Conservation (phyloP, 768 basidiomycete species). For the Tylopilus felleus region DNA sequence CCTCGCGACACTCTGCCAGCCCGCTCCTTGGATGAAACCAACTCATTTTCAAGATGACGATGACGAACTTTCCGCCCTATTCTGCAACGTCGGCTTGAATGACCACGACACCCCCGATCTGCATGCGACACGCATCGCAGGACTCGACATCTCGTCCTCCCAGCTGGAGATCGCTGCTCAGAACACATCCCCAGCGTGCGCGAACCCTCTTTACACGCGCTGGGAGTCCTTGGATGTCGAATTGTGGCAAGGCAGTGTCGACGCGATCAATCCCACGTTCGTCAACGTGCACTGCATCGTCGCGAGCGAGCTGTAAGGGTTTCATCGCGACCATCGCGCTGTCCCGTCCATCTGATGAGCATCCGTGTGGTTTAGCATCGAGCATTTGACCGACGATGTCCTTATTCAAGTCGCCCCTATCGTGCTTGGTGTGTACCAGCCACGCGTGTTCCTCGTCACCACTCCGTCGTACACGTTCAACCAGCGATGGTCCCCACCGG, state of each 20-base stretch:
- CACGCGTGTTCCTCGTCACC: slow-evolving; percentile 69
- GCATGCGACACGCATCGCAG: slow-evolving; percentile 54
- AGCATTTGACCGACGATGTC: slow-evolving; percentile 63
- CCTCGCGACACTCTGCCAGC: slow-evolving; percentile 64
- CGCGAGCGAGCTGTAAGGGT: slow-evolving; percentile 74
- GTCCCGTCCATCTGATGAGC: slow-evolving; percentile 2
- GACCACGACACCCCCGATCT: slow-evolving; percentile 53
- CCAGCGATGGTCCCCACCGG: slow-evolving; percentile 62
- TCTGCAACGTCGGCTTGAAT: slow-evolving; percentile 19
- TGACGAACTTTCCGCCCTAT: slow-evolving; percentile 18
- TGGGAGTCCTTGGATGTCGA: slow-evolving; percentile 69
- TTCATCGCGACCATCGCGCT: background rate
- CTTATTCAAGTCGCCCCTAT: slow-evolving; percentile 64
- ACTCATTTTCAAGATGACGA: slow-evolving; percentile 20
- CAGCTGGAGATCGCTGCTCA: slow-evolving; percentile 56
- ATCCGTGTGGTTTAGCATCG: slow-evolving; percentile 52
- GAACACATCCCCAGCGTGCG: slow-evolving; percentile 41
- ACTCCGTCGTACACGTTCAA: slow-evolving; percentile 89
- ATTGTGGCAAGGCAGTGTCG: slow-evolving; percentile 74
- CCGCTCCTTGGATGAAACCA: slow-evolving; percentile 65
- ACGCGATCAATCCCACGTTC: slow-evolving; percentile 64
- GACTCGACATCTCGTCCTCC: slow-evolving; percentile 59
- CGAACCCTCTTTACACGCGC: slow-evolving; percentile 38
- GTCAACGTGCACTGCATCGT: slow-evolving; percentile 68
- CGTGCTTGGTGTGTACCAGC: slow-evolving; percentile 76